Base-by-base conservation (phyloP, 768 basidiomycete species). In the Exsudoporus frostii region DNA sequence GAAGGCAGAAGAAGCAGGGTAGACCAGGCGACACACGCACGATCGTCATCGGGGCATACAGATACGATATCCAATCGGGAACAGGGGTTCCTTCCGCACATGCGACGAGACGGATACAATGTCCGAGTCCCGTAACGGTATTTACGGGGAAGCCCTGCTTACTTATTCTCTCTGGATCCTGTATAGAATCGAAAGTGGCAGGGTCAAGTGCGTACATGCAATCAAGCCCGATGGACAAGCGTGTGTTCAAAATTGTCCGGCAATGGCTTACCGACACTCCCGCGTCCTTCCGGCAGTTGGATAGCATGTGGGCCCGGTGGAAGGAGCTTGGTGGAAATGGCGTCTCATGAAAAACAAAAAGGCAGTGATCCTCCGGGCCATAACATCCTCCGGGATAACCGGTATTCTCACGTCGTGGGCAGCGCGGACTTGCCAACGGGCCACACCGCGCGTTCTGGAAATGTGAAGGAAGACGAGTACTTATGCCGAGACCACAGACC, bases 401-500 rank as follows among this genome's bases (percentile, higher is more conserved):
- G 50, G 51, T 27, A 37, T 60, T 60, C 57, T 37, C 39, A 55
- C 47, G 10, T 42, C 22, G 39, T 41, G 17, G 34, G 22, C 20
- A 4, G 55, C 14, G 38, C 33, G 53, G 37, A 34, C 50, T n/a
- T 30, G 22, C 32, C 8, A 32, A 11, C 25, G 45, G 22, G 27
- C n/a, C 46, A 43, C 34, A 29, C 27, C 30, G 25, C 9, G 14
- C 29, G 15, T 37, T 42, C 45, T 29, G 17, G 32, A 50, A 60
- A 29, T 7, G n/a, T 19, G 19, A 15, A 33, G n/a, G 19, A 34
- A 37, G 39, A 14, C 38, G 8, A 5, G 10, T 8, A 30, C 10
- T 29, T 30, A 34, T 20, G 27, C 37, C 9, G 11, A 13, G 40
- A 17, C 13, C 13, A 29, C 38, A 37, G 5, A 14, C 4, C 27